phyloP scores from a whole-genome alignment of 2,329 filamentous ascomycete genomes.

The Mariannaea elegans region DNA sequence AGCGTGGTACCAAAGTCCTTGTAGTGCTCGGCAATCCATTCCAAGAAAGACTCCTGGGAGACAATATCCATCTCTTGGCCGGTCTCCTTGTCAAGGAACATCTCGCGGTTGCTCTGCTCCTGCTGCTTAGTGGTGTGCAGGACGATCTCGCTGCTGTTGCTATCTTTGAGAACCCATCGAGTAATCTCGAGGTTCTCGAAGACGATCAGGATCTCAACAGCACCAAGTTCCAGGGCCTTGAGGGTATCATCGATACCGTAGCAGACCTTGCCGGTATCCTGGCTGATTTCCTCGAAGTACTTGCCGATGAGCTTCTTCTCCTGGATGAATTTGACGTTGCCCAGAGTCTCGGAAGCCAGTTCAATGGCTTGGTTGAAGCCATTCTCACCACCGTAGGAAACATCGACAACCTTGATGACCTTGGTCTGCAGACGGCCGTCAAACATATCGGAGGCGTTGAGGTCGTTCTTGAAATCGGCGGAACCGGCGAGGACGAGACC shows the following conservation, averaged over 20 bases:
- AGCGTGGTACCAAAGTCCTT: conserved; percentile 95
- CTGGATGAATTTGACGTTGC: conserved; percentile 99
- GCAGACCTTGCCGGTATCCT: conserved; percentile 96
- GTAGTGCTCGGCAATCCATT: conserved; percentile 99
- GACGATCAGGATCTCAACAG: conserved; percentile 92
- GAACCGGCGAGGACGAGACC: conserved; percentile 96
- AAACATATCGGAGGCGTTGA: conserved; percentile 98
- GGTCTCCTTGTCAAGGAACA: conserved; percentile 95
- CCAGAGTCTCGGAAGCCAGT: conserved; percentile 90
- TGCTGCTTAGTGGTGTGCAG: conserved; percentile 86
- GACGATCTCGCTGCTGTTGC: conserved; percentile 74
- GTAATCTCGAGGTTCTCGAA: conserved; percentile 97
- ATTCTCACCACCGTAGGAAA: conserved; percentile 98
- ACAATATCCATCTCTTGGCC: conserved; percentile 97
- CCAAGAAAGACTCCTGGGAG: conserved; percentile 90
- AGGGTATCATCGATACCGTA: conserved; percentile 98
- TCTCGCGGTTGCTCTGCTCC: conserved; percentile 76
- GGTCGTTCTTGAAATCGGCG: conserved; percentile 99
- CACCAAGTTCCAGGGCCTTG: conserved; percentile 95
- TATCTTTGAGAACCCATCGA: conserved; percentile 88
- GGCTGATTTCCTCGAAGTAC: conserved; percentile 99
- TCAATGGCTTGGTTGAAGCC: conserved; percentile 99
- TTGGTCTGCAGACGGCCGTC: conserved; percentile 90
- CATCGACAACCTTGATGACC: conserved; percentile 99
- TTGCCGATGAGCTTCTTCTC: conserved; percentile 99